Percentiles rank a stretch among this genome's conserved stretches.
Evolutionary conservation across 306 rosid species (phyloP).

Genomic region (Dalbergia oliveri): DNA sequence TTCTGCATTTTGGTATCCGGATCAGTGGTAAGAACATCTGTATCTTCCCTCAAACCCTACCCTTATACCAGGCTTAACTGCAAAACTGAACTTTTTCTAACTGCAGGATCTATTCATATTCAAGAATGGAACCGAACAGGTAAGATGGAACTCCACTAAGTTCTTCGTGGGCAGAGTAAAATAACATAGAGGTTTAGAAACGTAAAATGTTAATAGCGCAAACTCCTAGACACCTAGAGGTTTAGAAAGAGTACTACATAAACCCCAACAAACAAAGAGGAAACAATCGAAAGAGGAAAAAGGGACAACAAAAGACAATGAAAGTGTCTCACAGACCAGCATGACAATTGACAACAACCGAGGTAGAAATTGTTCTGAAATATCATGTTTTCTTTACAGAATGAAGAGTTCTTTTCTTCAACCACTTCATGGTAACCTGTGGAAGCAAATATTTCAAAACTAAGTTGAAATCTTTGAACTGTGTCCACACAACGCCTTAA

Average conservation of each 20-base stretch:
- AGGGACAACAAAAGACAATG: slow-evolving; percentile 17
- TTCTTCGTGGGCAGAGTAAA: neutral
- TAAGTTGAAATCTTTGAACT: slow-evolving; percentile 23
- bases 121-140: slow-evolving; percentile 88
- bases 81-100: slow-evolving; percentile 49
- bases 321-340: slow-evolving; percentile 36
- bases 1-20: slow-evolving; percentile 85
- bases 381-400: slow-evolving; percentile 27
- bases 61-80: slow-evolving; percentile 15
- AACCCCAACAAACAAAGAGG: slow-evolving; percentile 15
- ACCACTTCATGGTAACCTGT: slow-evolving; percentile 50
- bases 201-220: slow-evolving; percentile 34
- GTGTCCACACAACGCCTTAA: slow-evolving; percentile 19
- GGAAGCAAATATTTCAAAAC: slow-evolving; percentile 34
- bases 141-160: slow-evolving; percentile 47
- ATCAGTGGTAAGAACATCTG: slow-evolving; percentile 66
- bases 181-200: slow-evolving; percentile 20
- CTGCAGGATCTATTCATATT: slow-evolving; percentile 73
- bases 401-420: slow-evolving; percentile 5
- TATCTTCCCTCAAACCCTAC: slow-evolving; percentile 34
- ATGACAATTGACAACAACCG: slow-evolving; percentile 21
- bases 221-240: neutral
- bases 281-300: slow-evolving; percentile 8
- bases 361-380: slow-evolving; percentile 36
- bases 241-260: slow-evolving; percentile 4